Conservation (phyloP, 1,139 yeast genomes). For the Oligophagozyma castellii region DNA sequence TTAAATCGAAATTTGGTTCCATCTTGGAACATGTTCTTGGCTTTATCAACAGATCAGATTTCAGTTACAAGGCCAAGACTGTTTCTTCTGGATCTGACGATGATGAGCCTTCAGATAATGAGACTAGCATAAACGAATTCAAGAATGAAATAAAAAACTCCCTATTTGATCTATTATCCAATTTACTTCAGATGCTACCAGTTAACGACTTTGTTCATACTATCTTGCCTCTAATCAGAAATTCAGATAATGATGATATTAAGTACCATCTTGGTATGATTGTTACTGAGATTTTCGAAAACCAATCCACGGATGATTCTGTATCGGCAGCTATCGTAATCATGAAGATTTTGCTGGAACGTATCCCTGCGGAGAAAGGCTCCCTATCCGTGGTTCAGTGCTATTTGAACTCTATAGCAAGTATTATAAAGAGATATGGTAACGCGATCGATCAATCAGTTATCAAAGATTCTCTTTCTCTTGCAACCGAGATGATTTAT, state of each 20-base stretch:
- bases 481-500: conserved; percentile 39
- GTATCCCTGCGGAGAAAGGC: conserved; percentile 28
- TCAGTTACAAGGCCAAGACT: conserved; percentile 2
- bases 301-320: conserved; percentile 43
- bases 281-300: conserved; percentile 56
- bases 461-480: conserved; percentile 35
- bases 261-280: conserved; percentile 44
- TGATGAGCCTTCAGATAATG: conserved; percentile 11
- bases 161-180: conserved; percentile 40
- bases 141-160: conserved; percentile 17
- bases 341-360: conserved; percentile 36
- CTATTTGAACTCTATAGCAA: conserved; percentile 55
- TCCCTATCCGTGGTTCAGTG: conserved; percentile 47
- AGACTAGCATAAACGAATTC: conserved; percentile 11
- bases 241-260: conserved; percentile 25
- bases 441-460: conserved; percentile 33
- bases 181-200: conserved; percentile 58
- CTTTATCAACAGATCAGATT: conserved; percentile 11
- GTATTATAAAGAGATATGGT: conserved; percentile 52
- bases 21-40: conserved; percentile 27
- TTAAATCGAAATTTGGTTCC: conserved; percentile 34
- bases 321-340: conserved; percentile 36
- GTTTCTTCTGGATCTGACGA: too few species aligned
- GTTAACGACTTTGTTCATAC: conserved; percentile 57
- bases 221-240: conserved; percentile 34